These are phyloP conservation scores for Digitaria exilis DNA, from an alignment of 202 grass and related monocot genomes.

Conservation along the genomic window DNA sequence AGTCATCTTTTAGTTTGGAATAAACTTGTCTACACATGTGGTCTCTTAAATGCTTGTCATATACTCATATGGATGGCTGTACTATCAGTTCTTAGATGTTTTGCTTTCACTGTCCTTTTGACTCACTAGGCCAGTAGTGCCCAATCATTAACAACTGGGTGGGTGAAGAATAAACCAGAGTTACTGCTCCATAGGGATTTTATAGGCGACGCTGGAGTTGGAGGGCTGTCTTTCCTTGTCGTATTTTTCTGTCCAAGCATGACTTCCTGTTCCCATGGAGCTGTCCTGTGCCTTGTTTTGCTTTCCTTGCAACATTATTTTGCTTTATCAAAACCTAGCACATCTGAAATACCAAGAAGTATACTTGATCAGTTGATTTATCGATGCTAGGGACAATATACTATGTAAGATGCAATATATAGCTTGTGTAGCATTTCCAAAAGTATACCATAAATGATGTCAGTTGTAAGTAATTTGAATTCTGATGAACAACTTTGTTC, in stretches of 20 bases:
- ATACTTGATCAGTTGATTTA: conserved; percentile 10
- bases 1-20: background rate
- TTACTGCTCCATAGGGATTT: background rate
- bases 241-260: background rate
- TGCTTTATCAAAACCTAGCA: background rate
- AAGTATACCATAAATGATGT: background rate
- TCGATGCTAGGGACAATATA: background rate
- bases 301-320: background rate
- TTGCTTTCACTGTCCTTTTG: background rate
- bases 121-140: background rate
- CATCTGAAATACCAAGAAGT: background rate
- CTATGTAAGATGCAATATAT: background rate
- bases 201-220: background rate
- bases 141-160: background rate
- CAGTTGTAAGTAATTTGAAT: background rate
- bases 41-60: background rate
- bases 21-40: background rate
- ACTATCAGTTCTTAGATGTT: background rate
- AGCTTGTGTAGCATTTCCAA: background rate
- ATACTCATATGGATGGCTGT: too few species aligned
- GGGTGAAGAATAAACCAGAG: background rate
- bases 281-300: background rate
- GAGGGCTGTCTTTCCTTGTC: background rate
- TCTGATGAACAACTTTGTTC: background rate
- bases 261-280: background rate